phyloP scores from a whole-genome alignment of 495 filamentous ascomycete species.

The Patellaria atrata region DNA sequence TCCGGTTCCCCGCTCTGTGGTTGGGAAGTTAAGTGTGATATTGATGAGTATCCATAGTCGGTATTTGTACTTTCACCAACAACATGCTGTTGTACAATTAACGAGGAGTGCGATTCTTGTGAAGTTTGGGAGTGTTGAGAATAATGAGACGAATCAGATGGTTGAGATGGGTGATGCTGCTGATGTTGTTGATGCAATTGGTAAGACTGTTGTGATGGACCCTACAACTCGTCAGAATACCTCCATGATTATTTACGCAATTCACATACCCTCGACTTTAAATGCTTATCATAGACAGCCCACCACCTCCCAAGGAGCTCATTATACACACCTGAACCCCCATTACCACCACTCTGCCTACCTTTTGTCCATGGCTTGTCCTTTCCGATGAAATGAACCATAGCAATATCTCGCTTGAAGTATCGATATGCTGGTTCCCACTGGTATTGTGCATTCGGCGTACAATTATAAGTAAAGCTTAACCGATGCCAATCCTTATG shows the following conservation, averaged over 20 bases:
- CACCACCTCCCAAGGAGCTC: slow-evolving; percentile 78
- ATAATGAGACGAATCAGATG: no score
- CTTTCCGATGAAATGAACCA: slow-evolving; percentile 86
- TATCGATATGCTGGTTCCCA: slow-evolving; percentile 89
- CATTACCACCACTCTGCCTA: slow-evolving; percentile 37
- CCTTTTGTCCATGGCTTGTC: slow-evolving; percentile 80
- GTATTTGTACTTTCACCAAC: slow-evolving; percentile 22
- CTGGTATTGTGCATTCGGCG: slow-evolving; percentile 85
- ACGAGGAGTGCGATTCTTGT: slow-evolving; percentile 5
- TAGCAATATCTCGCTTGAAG: slow-evolving; percentile 70
- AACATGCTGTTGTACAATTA: slow-evolving; percentile 29
- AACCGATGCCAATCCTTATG: slow-evolving; percentile 64
- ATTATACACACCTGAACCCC: slow-evolving; percentile 51
- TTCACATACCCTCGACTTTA: slow-evolving; percentile 39
- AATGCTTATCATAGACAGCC: slow-evolving; percentile 82
- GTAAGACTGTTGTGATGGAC: background rate
- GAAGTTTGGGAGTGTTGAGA: slow-evolving; percentile 3
- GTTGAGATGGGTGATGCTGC: no score
- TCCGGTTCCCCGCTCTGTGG: slow-evolving; percentile 12
- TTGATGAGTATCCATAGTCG: slow-evolving; percentile 20
- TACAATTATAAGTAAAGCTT: slow-evolving; percentile 94
- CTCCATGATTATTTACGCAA: no score
- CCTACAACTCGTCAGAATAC: background rate
- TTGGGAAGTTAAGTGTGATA: slow-evolving; percentile 5
- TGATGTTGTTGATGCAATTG: slow-evolving; percentile 1